phyloP scores from a whole-genome alignment of 331 rosid genomes.

The Malus hybrid region DNA sequence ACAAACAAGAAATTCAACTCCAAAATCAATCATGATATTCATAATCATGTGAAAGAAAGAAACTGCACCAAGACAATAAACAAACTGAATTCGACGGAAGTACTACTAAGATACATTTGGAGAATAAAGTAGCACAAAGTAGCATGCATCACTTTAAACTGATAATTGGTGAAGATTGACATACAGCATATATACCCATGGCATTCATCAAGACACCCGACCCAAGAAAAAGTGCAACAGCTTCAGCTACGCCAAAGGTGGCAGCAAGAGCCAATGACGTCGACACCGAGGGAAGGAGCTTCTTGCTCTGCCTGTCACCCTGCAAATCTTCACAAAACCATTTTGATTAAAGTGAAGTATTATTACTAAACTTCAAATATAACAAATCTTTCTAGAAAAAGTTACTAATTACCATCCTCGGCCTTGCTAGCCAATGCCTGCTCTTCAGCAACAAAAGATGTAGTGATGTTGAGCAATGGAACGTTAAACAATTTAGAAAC shows the following conservation, averaged over 20 bases:
- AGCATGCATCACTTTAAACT: background rate
- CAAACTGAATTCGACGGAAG: background rate
- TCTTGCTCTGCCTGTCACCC: slow-evolving; percentile 35
- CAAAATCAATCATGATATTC: background rate
- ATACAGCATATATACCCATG: slow-evolving; percentile 91
- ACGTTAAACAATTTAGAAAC: slow-evolving; percentile 79
- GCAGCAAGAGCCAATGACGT: slow-evolving; percentile 83
- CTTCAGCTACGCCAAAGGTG: slow-evolving; percentile 75
- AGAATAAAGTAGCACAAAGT: background rate
- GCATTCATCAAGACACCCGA: slow-evolving; percentile 64
- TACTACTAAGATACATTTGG: background rate
- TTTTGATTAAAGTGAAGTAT: slow-evolving; percentile 10
- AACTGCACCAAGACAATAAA: background rate
- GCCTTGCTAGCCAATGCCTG: slow-evolving; percentile 41
- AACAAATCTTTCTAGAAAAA: background rate
- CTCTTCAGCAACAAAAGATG: slow-evolving; percentile 84
- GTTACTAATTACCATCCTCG: slow-evolving; percentile 20
- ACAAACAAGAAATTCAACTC: background rate
- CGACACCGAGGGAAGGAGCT: slow-evolving; percentile 68
- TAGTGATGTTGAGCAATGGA: slow-evolving; percentile 91
- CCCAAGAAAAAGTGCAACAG: slow-evolving; percentile 64
- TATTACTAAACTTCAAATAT: background rate
- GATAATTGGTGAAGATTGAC: slow-evolving; percentile 42
- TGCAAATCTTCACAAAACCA: slow-evolving; percentile 23
- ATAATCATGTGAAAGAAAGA: background rate